Conservation (phyloP, 179 eudicot genomes). For the Silene noctiflora region DNA sequence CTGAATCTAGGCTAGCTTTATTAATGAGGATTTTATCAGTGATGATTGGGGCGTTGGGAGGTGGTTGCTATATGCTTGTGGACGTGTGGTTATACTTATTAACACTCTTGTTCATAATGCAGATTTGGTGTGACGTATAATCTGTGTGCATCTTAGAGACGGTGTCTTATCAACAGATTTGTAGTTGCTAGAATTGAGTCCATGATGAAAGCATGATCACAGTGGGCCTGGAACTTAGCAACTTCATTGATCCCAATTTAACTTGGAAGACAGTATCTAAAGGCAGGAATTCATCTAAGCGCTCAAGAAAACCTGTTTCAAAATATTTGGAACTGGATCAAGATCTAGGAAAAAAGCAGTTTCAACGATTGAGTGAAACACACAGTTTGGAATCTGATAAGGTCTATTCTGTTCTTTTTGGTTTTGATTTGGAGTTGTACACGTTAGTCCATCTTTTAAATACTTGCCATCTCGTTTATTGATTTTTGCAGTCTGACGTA, state of each 20-base stretch:
- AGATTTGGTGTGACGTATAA: slow-evolving; percentile 21
- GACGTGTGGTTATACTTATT: neutral
- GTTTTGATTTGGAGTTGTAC: neutral
- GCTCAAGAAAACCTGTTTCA: slow-evolving; percentile 37
- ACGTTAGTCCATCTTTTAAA: neutral
- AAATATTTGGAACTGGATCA: slow-evolving; percentile 23
- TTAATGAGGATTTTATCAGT: neutral
- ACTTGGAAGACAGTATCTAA: slow-evolving; percentile 49
- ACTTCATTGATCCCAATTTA: slow-evolving; percentile 36
- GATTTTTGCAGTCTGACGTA: slow-evolving; percentile 38
- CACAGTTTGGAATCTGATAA: slow-evolving; percentile 41
- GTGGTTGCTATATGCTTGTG: neutral
- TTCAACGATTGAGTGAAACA: slow-evolving; percentile 23
- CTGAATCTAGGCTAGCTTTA: neutral
- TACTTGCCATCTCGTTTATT: neutral
- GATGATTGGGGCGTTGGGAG: neutral
- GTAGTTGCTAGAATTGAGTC: slow-evolving; percentile 35
- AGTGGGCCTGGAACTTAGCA: slow-evolving; percentile 34
- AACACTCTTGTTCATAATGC: slow-evolving; percentile 8
- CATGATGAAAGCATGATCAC: slow-evolving; percentile 41
- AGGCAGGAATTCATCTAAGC: slow-evolving; percentile 49
- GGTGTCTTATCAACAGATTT: slow-evolving; percentile 19
- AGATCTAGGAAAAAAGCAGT: slow-evolving; percentile 26
- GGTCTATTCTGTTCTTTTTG: slow-evolving; percentile 26
- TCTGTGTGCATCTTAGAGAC: slow-evolving; percentile 14